These are phyloP conservation scores for Ruellia speciosa DNA, from an alignment of 305 asterid genomes.

Conservation along the genomic window DNA sequence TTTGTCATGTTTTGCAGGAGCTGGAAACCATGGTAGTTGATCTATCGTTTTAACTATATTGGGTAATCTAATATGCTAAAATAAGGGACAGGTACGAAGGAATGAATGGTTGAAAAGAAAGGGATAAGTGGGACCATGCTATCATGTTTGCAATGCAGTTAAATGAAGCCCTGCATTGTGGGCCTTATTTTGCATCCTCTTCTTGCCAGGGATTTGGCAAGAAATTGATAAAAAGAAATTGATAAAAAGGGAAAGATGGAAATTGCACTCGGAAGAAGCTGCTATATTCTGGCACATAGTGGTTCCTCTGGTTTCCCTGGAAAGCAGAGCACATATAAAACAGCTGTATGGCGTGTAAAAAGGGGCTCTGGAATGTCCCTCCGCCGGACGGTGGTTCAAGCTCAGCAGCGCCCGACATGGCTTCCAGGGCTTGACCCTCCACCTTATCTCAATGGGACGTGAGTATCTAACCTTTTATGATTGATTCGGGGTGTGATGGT, in stretches of 20 bases:
- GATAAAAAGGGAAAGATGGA: constrained; percentile 32
- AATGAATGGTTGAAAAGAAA: constrained; percentile 13
- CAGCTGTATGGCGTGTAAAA: constrained; percentile 27
- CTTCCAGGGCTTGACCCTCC: constrained; percentile 95
- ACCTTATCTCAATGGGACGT: constrained; percentile 85
- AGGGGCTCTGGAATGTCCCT: constrained; percentile 22
- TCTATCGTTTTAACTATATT: not conserved
- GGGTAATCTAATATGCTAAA: not conserved
- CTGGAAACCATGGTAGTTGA: not conserved
- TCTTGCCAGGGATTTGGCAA: constrained; percentile 12
- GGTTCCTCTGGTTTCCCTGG: constrained; percentile 33
- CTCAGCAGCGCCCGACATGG: constrained; percentile 81
- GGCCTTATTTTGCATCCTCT: constrained; percentile 21
- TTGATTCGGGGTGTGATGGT: not conserved
- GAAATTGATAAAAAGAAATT: not conserved
- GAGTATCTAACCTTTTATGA: constrained; percentile 22
- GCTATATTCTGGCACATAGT: constrained; percentile 37
- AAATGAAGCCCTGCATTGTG: constrained; percentile 19
- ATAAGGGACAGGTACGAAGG: constrained; percentile 8
- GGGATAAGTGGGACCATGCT: constrained; percentile 43
- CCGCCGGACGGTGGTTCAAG: constrained; percentile 33
- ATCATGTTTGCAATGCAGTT: constrained; percentile 18
- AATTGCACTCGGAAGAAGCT: constrained; percentile 37
- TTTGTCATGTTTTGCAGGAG: constrained; percentile 1
- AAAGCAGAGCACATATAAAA: constrained; percentile 25